Evolutionary conservation across 139 green algal species (phyloP).

Genomic region (Marvania coccoides): DNA sequence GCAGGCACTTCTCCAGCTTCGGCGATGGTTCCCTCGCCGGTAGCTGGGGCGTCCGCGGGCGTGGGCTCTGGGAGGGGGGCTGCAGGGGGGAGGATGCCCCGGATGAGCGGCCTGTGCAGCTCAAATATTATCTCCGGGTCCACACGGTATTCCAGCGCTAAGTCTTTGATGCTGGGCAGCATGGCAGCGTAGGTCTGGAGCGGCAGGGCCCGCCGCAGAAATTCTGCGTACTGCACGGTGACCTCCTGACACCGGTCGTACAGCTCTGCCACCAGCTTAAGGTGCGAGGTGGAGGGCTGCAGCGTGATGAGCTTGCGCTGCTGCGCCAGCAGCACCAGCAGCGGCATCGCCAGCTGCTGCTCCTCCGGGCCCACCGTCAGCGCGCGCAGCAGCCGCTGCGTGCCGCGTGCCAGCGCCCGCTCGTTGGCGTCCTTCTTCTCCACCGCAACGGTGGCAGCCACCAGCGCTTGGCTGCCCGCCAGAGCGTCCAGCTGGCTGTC

Average conservation of each 20-base stretch:
- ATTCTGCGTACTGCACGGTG: slow-evolving; percentile 54
- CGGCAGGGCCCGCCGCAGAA: slow-evolving; percentile 46
- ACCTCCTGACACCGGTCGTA: slow-evolving; percentile 72
- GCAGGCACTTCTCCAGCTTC: slow-evolving; percentile 6
- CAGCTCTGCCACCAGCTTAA: slow-evolving; percentile 78
- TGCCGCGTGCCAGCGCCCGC: slow-evolving; percentile 14
- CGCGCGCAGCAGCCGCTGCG: slow-evolving; percentile 31
- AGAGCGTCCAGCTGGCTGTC: slow-evolving; percentile 51
- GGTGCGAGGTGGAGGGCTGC: slow-evolving; percentile 35
- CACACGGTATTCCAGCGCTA: slow-evolving; percentile 50
- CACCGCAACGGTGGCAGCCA: not conserved
- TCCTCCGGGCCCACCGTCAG: slow-evolving; percentile 14
- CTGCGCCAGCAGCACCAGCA: slow-evolving; percentile 71
- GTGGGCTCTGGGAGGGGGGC: not conserved
- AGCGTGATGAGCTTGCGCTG: slow-evolving; percentile 58
- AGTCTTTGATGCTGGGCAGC: slow-evolving; percentile 37
- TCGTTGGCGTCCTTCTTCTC: slow-evolving; percentile 17
- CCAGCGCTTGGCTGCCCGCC: slow-evolving; percentile 44
- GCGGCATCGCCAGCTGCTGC: slow-evolving; percentile 56
- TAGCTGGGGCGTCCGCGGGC: not conserved
- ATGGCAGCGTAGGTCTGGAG: slow-evolving; percentile 38
- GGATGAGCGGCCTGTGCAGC: slow-evolving; percentile 55
- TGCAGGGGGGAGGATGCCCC: slow-evolving; percentile 3
- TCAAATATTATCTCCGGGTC: slow-evolving; percentile 62
- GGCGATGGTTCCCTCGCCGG: slow-evolving; percentile 28